phyloP scores from a whole-genome alignment of 129 eudicot genomes.

The Lonicera japonica region DNA sequence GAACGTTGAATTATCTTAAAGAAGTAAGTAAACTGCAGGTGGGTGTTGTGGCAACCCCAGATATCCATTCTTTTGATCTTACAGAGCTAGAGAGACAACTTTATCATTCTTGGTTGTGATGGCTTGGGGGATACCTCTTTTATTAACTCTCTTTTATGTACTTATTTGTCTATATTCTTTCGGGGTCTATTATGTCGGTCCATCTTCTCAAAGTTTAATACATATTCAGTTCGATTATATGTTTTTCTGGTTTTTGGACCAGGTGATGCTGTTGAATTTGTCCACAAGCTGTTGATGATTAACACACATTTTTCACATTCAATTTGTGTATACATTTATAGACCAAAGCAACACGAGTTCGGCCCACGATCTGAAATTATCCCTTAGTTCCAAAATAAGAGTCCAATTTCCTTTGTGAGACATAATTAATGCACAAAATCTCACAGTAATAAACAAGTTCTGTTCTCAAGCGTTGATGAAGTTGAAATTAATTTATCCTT shows the following conservation, averaged over 20 bases:
- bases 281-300: conserved; percentile 52
- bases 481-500: neutral
- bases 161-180: neutral
- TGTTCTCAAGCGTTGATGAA: neutral
- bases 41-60: conserved; percentile 65
- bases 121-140: conserved; percentile 64
- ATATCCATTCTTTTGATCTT: conserved; percentile 60
- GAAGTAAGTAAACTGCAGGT: conserved; percentile 36
- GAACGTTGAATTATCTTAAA: conserved; percentile 7
- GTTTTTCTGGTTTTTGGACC: conserved; percentile 54
- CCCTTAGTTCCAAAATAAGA: neutral
- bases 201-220: neutral
- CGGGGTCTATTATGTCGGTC: neutral
- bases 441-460: neutral
- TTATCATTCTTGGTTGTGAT: conserved; percentile 71
- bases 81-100: conserved; percentile 62
- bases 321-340: neutral
- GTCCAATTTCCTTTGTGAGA: neutral
- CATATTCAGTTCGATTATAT: neutral
- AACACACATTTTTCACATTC: neutral
- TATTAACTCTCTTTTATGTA: neutral
- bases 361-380: neutral
- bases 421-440: neutral
- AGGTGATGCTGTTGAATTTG: conserved; percentile 68
- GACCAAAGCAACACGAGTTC: neutral